A percentile compares a stretch with the other conserved stretches of the same genome.
Evolutionary conservation across 768 basidiomycete genomes (phyloP).

Genomic region (Russula sp.): DNA sequence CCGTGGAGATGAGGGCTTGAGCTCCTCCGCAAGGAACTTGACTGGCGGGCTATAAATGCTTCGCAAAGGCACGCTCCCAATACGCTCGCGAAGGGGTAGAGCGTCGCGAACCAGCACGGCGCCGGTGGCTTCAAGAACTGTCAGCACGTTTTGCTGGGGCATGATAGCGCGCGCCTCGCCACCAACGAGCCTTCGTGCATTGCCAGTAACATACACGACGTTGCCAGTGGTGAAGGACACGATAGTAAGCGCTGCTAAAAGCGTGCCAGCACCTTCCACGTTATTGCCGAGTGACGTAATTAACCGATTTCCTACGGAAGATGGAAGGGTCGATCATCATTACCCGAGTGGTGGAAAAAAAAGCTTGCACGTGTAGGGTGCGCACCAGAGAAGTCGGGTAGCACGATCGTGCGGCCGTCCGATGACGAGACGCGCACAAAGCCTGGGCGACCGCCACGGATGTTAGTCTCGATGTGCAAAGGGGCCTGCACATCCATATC

Average conservation of each 20-base stretch:
- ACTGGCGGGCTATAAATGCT: slow-evolving; percentile 58
- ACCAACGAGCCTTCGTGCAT: slow-evolving; percentile 43
- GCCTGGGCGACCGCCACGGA: slow-evolving; percentile 55
- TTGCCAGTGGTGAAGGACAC: slow-evolving; percentile 45
- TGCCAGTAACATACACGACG: slow-evolving; percentile 56
- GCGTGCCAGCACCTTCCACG: slow-evolving; percentile 34
- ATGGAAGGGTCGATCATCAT: not conserved
- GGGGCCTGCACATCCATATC: slow-evolving; percentile 37
- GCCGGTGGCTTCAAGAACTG: slow-evolving; percentile 43
- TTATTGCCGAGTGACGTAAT: slow-evolving; percentile 61
- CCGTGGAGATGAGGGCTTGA: too few species aligned
- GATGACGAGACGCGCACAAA: slow-evolving; percentile 51
- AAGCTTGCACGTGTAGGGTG: slow-evolving; percentile 3
- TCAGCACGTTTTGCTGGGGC: slow-evolving; percentile 47
- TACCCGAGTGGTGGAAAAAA: not conserved
- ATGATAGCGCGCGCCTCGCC: slow-evolving; percentile 43
- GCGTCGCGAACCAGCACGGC: slow-evolving; percentile 47
- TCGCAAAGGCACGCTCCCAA: slow-evolving; percentile 24
- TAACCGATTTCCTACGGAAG: slow-evolving; percentile 44
- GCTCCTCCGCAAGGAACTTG: slow-evolving; percentile 45
- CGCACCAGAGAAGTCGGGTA: slow-evolving; percentile 57
- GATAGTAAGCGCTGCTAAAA: slow-evolving; percentile 51
- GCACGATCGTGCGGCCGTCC: slow-evolving; percentile 45
- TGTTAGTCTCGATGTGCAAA: slow-evolving; percentile 57
- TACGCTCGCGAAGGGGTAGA: slow-evolving; percentile 43